These are phyloP conservation scores for Linderniella brevidens DNA, from an alignment of 257 asterid species.

Conservation along the genomic window DNA sequence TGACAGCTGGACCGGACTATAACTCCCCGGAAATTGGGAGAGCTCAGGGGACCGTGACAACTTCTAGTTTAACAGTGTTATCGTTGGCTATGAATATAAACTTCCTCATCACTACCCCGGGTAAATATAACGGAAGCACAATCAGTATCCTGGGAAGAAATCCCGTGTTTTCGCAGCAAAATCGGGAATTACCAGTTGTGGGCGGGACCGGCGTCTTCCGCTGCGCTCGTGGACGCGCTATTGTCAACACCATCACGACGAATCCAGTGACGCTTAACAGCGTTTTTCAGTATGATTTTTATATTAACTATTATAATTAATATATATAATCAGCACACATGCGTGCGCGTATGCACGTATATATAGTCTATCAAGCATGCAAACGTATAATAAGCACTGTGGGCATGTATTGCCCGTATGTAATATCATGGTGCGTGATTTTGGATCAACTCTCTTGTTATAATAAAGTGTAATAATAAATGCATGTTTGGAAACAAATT, in stretches of 20 bases:
- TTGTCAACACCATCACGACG: slow-evolving; percentile 2
- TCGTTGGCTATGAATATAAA: slow-evolving; percentile 1
- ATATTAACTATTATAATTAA: no score
- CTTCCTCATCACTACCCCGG: not conserved
- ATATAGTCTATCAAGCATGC: no score
- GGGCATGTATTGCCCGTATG: no score
- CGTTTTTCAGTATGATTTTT: no score
- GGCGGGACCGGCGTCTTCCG: slow-evolving; percentile 8
- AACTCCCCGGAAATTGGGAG: slow-evolving; percentile 4
- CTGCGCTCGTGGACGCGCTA: slow-evolving; percentile 7
- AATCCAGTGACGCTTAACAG: no score
- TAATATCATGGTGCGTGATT: no score
- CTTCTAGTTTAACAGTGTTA: not conserved
- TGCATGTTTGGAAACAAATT: no score
- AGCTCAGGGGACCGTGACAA: slow-evolving; percentile 2
- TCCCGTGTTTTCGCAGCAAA: not conserved
- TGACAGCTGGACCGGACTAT: slow-evolving; percentile 1
- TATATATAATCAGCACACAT: no score
- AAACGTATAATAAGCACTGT: no score
- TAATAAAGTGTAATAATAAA: no score
- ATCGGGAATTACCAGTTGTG: slow-evolving; percentile 9
- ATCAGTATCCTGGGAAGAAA: slow-evolving; percentile 6
- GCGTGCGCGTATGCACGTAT: no score
- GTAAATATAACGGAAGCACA: slow-evolving; percentile 8
- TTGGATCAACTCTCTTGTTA: no score